These are phyloP conservation scores for Gigaspora rosea DNA, from an alignment of 192 early-diverging fungal genomes.

Conservation along the genomic window DNA sequence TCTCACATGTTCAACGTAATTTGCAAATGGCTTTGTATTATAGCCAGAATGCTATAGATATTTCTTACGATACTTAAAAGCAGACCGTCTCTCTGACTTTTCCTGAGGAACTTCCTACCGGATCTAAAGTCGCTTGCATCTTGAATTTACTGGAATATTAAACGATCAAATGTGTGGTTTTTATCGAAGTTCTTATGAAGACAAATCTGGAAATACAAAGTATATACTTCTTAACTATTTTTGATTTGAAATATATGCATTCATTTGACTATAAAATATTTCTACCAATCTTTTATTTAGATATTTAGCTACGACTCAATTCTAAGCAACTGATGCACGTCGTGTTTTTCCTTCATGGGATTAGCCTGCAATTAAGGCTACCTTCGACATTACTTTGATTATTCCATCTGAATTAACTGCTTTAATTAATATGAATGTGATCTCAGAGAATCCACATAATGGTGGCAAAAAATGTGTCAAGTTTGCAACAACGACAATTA, in stretches of 20 bases:
- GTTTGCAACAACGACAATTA: constrained; percentile 87
- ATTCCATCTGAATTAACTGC: constrained; percentile 77
- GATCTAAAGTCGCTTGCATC: constrained; percentile 52
- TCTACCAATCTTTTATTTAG: constrained; percentile 32
- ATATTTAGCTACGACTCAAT: constrained; percentile 92
- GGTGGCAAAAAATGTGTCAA: constrained; percentile 78
- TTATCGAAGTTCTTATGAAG: constrained; percentile 76
- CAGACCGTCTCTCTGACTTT: constrained; percentile 61
- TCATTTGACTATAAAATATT: no score
- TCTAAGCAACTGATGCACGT: constrained; percentile 90
- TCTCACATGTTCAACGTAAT: no score
- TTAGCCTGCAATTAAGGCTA: constrained; percentile 94
- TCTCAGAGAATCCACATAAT: constrained; percentile 61
- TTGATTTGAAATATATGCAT: neutral
- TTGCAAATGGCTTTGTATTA: neutral
- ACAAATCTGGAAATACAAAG: constrained; percentile 34
- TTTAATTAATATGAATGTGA: constrained; percentile 90
- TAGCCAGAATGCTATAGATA: constrained; percentile 47
- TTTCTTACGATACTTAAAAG: constrained; percentile 47
- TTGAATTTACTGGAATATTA: constrained; percentile 66
- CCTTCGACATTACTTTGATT: constrained; percentile 86
- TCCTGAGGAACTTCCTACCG: constrained; percentile 53
- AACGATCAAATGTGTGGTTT: constrained; percentile 95
- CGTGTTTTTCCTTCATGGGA: constrained; percentile 97
- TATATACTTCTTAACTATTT: neutral